Evolutionary conservation across 2,329 filamentous ascomycete species (phyloP).

Genomic region (Aspergillus sp.): DNA sequence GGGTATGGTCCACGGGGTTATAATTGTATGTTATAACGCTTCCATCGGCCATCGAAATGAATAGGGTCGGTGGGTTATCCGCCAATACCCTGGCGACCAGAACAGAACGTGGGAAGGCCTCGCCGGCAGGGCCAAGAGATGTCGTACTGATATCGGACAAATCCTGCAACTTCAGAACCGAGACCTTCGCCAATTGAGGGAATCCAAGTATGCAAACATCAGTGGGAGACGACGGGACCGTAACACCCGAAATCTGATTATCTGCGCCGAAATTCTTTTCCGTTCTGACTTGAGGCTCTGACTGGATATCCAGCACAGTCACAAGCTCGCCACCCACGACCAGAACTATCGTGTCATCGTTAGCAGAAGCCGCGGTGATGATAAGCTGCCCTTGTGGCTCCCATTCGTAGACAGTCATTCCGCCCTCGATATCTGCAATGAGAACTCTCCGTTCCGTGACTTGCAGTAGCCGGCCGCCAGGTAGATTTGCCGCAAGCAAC

Average conservation of each 20-base stretch:
- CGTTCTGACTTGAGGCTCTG: constrained; percentile 58
- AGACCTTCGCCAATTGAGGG: constrained; percentile 79
- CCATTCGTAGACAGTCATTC: constrained; percentile 49
- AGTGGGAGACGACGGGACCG: constrained; percentile 64
- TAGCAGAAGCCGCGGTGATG: constrained; percentile 79
- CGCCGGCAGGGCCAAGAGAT: constrained; percentile 62
- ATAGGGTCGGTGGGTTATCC: constrained; percentile 69
- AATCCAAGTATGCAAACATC: constrained; percentile 78
- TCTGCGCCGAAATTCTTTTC: constrained; percentile 62
- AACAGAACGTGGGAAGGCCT: constrained; percentile 80
- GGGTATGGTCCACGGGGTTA: constrained; percentile 57
- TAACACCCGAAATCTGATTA: constrained; percentile 83
- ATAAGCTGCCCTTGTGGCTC: constrained; percentile 45
- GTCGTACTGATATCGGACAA: constrained; percentile 67
- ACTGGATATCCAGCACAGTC: constrained; percentile 64
- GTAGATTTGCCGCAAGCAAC: constrained; percentile 66
- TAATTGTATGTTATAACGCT: constrained; percentile 83
- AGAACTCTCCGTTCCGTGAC: constrained; percentile 66
- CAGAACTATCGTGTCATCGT: constrained; percentile 67
- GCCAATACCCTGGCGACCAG: constrained; percentile 73
- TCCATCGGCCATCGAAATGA: constrained; percentile 90
- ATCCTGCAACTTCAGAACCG: constrained; percentile 67
- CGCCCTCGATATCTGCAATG: constrained; percentile 59
- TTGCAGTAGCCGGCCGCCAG: constrained; percentile 67
- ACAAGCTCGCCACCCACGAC: constrained; percentile 74